phyloP scores from a whole-genome alignment of 2,329 filamentous ascomycete species.

The Sarocladium brachiariae region DNA sequence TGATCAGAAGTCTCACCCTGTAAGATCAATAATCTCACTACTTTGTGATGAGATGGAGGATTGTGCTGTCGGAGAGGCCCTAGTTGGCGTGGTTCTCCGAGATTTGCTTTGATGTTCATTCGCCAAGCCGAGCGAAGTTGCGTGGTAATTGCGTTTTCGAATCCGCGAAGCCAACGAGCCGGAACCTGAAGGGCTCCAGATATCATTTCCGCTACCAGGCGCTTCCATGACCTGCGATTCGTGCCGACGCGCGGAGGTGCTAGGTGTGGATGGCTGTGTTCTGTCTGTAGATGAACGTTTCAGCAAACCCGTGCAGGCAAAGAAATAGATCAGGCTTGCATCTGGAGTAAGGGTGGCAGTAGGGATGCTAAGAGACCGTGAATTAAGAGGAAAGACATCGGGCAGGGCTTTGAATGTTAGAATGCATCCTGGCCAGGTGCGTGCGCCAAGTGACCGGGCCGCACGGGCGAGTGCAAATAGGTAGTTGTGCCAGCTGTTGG shows the following conservation, averaged over 20 bases:
- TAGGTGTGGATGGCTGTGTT: background rate
- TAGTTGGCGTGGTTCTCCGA: conserved; percentile 20
- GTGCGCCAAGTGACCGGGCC: background rate
- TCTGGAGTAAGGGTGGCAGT: background rate
- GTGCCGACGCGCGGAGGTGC: background rate
- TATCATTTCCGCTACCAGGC: background rate
- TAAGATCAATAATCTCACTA: conserved; percentile 34
- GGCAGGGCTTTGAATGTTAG: too few species aligned
- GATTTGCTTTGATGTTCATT: conserved; percentile 22
- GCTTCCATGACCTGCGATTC: background rate
- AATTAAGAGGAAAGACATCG: background rate
- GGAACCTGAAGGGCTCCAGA: background rate
- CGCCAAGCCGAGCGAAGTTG: conserved; percentile 12
- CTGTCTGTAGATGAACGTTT: background rate
- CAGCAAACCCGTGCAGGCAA: too few species aligned
- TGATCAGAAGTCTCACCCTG: conserved; percentile 26
- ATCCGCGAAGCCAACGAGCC: conserved; percentile 9
- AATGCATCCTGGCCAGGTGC: background rate
- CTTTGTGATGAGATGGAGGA: conserved; percentile 4
- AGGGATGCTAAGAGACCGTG: background rate
- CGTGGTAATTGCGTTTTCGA: conserved; percentile 23
- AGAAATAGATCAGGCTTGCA: background rate
- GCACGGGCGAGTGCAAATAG: conserved; percentile 1
- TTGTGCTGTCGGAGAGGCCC: background rate
- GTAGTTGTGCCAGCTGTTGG: conserved; percentile 3